Base-by-base conservation (phyloP, 371 early-diverging fungal species). In the Circinella umbellata region DNA sequence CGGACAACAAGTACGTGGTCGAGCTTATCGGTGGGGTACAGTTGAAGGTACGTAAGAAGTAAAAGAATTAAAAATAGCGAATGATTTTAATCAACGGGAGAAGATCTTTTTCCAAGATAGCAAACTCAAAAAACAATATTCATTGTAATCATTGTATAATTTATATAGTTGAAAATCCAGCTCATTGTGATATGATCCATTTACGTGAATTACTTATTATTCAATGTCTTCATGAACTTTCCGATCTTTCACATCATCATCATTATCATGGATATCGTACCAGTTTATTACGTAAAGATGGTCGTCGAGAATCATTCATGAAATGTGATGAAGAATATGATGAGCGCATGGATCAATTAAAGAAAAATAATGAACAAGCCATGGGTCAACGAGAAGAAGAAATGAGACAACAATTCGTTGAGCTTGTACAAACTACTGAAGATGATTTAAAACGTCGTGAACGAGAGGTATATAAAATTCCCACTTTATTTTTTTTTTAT, bases 21-120 rank as follows among this genome's bases (percentile, higher is more conserved):
- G 99, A 68, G 88, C 91, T 76, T 99, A 98, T 83, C 94, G 95
- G n/a, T 99, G 99, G 99, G 99, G 99, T 49, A 81, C 94, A 48
- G 95, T 97, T 17, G 95, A 97, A 80, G 93, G 94, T 85, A n/a
- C n/a, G n/a, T n/a, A 88, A 42, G 6, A 42, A 9, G 11, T 42
- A 42, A 27, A 27, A 27, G 27, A 27, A 27, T 27, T 27, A 27
- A 27, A 27, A 27, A 27, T 27, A 27, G 27, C 27, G 2, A 27
- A 27, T 27, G 27, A 27, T 27, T 42, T 42, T 11, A 42, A 42
- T 42, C 42, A 42, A 42, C 42, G 9, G 42, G 11, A 42, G 11
- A 42, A 9, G 42, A 42, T 27, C 27, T 27, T 27, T 27, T 27
- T 27, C 27, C 27, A 27, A 27, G 27, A 27, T 27, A 27, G 27